These are phyloP conservation scores for Emmonsiellopsis sp. DNA, from an alignment of 2,329 filamentous ascomycete species.

Conservation along the genomic window DNA sequence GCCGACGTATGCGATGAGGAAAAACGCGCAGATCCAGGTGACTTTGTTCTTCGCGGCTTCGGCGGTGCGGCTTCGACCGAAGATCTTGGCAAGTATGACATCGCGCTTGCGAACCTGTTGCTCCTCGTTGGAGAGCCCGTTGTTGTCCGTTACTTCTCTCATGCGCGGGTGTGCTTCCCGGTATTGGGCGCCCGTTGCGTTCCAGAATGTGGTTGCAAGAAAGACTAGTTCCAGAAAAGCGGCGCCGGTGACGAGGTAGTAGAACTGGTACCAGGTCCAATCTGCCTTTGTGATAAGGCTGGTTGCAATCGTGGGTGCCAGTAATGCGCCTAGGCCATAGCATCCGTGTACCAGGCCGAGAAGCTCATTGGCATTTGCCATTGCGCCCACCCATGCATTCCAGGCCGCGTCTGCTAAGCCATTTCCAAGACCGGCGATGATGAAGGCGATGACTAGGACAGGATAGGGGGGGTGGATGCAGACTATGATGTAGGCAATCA, in stretches of 20 bases:
- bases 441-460: slow-evolving; percentile 53
- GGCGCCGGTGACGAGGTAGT: slow-evolving; percentile 58
- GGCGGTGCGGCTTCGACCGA: slow-evolving; percentile 14
- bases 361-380: slow-evolving; percentile 62
- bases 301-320: slow-evolving; percentile 62
- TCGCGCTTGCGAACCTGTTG: neutral
- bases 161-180: slow-evolving; percentile 24
- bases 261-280: slow-evolving; percentile 61
- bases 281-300: slow-evolving; percentile 56
- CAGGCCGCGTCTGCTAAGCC: slow-evolving; percentile 47
- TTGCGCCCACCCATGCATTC: slow-evolving; percentile 56
- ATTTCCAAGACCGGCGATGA: slow-evolving; percentile 60
- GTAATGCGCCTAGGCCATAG: slow-evolving; percentile 59
- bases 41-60: slow-evolving; percentile 32
- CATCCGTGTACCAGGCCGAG: slow-evolving; percentile 60
- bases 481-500: slow-evolving; percentile 57
- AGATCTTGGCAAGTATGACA: slow-evolving; percentile 2
- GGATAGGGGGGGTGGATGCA: slow-evolving; percentile 60
- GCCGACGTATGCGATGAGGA: slow-evolving; percentile 71
- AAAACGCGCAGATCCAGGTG: slow-evolving; percentile 62
- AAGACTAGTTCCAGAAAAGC: slow-evolving; percentile 46
- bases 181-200: slow-evolving; percentile 47
- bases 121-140: neutral
- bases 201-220: slow-evolving; percentile 51
- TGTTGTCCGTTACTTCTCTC: slow-evolving; percentile 16